Evolutionary conservation across 768 basidiomycete genomes (phyloP).

Genomic region (Floccularia luteovirens): DNA sequence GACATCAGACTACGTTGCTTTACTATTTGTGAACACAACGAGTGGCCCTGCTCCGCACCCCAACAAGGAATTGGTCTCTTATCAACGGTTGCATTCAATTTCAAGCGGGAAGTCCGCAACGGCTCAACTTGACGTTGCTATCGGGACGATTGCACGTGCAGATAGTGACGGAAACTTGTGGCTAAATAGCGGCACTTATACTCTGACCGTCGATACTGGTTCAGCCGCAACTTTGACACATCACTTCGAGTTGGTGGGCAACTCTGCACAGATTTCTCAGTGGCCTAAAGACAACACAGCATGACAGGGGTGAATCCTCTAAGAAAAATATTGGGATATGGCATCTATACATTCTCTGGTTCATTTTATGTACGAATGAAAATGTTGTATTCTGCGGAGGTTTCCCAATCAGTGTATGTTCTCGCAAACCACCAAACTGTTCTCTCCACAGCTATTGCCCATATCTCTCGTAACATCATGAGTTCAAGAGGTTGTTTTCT

Average conservation of each 20-base stretch:
- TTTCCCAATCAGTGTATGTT: too few relatives aligned
- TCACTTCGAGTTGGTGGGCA: constrained; percentile 35
- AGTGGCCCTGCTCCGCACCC: constrained; percentile 44
- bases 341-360: too few relatives aligned
- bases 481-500: too few relatives aligned
- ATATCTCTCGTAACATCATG: too few relatives aligned
- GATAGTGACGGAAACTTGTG: constrained; percentile 36
- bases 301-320: constrained; percentile 8
- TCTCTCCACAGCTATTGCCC: too few relatives aligned
- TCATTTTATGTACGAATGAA: too few relatives aligned
- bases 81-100: constrained; percentile 29
- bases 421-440: too few relatives aligned
- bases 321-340: background rate
- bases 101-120: constrained; percentile 13
- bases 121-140: constrained; percentile 32
- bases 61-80: constrained; percentile 43
- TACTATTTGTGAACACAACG: constrained; percentile 41
- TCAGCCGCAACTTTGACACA: constrained; percentile 24
- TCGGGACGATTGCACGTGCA: constrained; percentile 41
- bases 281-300: constrained; percentile 29
- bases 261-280: constrained; percentile 26
- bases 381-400: too few relatives aligned
- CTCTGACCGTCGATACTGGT: constrained; percentile 32
- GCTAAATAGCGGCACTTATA: constrained; percentile 38
- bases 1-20: constrained; percentile 47